Evolutionary conservation across 345 rosid genomes (phyloP).

Genomic region (Eucalyptus decipiens): DNA sequence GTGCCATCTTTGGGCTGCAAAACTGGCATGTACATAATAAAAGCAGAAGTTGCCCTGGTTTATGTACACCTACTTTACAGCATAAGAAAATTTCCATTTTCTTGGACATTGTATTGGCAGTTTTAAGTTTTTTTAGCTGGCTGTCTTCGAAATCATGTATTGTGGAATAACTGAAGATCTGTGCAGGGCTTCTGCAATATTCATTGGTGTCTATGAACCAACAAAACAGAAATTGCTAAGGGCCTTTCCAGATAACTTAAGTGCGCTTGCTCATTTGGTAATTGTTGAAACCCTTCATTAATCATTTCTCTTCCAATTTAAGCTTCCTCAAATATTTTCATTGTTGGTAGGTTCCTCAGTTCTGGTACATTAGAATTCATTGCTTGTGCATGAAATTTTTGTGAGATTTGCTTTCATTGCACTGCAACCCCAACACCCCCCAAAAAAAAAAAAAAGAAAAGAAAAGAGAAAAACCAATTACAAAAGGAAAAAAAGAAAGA

Average conservation of each 20-base stretch:
- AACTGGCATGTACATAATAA: neutral
- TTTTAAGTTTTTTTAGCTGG: neutral
- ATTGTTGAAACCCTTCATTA: slow-evolving; percentile 1
- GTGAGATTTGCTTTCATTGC: neutral
- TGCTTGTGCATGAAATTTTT: neutral
- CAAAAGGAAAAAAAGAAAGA: neutral
- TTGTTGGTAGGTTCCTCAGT: neutral
- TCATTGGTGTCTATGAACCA: slow-evolving; percentile 94
- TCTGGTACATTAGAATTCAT: neutral
- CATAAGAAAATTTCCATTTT: neutral
- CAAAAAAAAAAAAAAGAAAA: too few relatives aligned
- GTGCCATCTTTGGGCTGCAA: neutral
- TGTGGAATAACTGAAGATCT: neutral
- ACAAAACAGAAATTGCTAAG: slow-evolving; percentile 76
- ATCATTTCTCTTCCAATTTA: neutral
- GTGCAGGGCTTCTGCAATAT: slow-evolving; percentile 84
- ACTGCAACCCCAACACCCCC: neutral
- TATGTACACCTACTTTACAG: neutral
- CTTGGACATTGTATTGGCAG: neutral
- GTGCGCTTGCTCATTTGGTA: slow-evolving; percentile 86
- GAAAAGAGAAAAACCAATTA: neutral
- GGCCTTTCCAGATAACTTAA: slow-evolving; percentile 69
- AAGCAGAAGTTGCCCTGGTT: neutral
- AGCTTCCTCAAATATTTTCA: neutral
- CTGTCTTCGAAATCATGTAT: neutral